Evolutionary conservation across 176 grass and related monocot species (phyloP).

Genomic region (Chloris gayana): DNA sequence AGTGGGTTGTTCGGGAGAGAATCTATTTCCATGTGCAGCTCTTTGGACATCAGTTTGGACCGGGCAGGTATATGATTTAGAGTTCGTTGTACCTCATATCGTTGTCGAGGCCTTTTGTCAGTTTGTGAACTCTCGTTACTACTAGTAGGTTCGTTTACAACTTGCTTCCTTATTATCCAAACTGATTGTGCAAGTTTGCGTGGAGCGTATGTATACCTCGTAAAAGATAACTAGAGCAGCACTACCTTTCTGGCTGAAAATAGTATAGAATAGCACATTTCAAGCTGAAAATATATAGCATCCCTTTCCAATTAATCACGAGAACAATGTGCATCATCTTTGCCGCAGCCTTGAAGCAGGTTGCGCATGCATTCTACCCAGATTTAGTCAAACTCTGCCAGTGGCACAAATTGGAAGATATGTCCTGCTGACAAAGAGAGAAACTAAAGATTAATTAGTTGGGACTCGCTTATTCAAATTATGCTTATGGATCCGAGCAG

Average conservation of each 20-base stretch:
- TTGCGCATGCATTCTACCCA: background rate
- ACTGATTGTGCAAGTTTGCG: background rate
- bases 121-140: slow-evolving; percentile 17
- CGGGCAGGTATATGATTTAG: background rate
- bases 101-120: slow-evolving; percentile 33
- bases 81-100: slow-evolving; percentile 3
- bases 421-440: background rate
- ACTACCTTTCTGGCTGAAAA: background rate
- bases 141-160: slow-evolving; percentile 14
- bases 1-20: slow-evolving; percentile 13
- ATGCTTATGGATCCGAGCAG: slow-evolving; percentile 16
- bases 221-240: background rate
- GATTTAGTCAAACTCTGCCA: slow-evolving; percentile 2
- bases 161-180: background rate
- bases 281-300: background rate
- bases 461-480: background rate
- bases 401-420: background rate
- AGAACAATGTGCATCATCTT: slow-evolving; percentile 2
- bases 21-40: slow-evolving; percentile 21
- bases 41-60: slow-evolving; percentile 22
- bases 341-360: too few relatives aligned
- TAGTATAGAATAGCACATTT: too few relatives aligned
- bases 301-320: background rate
- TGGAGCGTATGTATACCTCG: too few relatives aligned
- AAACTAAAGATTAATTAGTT: background rate